Evolutionary conservation across 2,329 filamentous ascomycete genomes (phyloP).

Genomic region (Hymenoscyphus repandus): DNA sequence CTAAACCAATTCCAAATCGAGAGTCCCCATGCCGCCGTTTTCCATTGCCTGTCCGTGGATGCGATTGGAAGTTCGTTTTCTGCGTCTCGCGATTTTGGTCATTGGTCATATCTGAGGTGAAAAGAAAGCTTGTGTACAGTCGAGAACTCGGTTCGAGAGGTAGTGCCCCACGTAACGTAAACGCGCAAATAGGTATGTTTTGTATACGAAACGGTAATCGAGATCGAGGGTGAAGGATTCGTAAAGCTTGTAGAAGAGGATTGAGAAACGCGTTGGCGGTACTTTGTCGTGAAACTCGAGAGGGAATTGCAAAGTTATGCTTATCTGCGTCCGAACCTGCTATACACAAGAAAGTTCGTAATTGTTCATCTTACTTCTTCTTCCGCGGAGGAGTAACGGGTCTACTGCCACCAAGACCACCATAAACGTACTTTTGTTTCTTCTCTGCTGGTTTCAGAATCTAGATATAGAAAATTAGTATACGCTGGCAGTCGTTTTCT

Average conservation of each 20-base stretch:
- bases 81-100: constrained; percentile 20
- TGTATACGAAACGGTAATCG: constrained; percentile 13
- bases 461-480: constrained; percentile 39
- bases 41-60: constrained; percentile 8
- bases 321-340: constrained; percentile 97
- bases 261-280: constrained; percentile 24
- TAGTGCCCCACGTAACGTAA: constrained; percentile 15
- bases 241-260: constrained; percentile 16
- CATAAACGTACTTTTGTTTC: constrained; percentile 99
- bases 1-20: constrained; percentile 14
- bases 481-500: neutral
- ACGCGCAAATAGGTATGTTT: constrained; percentile 29
- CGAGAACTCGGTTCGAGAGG: constrained; percentile 15
- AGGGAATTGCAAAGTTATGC: constrained; percentile 24
- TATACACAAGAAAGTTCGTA: constrained; percentile 64
- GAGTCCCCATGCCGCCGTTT: constrained; percentile 3
- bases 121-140: constrained; percentile 24
- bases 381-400: constrained; percentile 67
- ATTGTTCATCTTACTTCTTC: constrained; percentile 64
- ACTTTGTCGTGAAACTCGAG: constrained; percentile 24
- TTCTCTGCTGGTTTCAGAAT: constrained; percentile 99
- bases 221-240: constrained; percentile 18
- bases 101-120: constrained; percentile 20
- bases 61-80: constrained; percentile 14
- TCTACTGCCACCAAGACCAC: constrained; percentile 64